Conservation (phyloP, 768 basidiomycete genomes). For the Mycena metata region DNA sequence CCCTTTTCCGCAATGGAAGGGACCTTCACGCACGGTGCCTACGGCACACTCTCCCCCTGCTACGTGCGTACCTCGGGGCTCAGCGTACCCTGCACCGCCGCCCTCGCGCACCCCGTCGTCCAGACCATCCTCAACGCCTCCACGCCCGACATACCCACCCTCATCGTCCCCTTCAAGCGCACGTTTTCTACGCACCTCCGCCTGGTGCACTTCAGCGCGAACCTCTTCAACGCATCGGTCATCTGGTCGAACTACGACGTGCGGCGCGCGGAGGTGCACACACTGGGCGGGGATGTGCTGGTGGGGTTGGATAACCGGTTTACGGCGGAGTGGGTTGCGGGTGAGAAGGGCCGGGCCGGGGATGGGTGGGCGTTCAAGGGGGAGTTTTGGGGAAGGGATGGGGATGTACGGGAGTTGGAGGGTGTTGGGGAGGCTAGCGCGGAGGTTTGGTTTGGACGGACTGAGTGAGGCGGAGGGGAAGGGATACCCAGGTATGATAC, state of each 20-base stretch:
- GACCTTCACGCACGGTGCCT: conserved; percentile 51
- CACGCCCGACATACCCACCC: conserved; percentile 42
- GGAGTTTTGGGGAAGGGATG: conserved; percentile 57
- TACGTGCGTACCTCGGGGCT: conserved; percentile 38
- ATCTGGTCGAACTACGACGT: conserved; percentile 54
- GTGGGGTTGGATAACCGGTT: conserved; percentile 52
- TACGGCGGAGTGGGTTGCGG: conserved; percentile 55
- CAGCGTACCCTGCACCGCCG: conserved; percentile 36
- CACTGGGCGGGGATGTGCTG: conserved; percentile 48
- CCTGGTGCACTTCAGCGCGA: conserved; percentile 53
- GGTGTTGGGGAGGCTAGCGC: conserved; percentile 51
- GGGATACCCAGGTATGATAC: too few species aligned
- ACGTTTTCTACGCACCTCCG: conserved; percentile 54
- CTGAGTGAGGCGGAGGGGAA: neutral
- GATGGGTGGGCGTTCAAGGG: conserved; percentile 56
- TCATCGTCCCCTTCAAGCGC: conserved; percentile 51
- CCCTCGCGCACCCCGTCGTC: conserved; percentile 44
- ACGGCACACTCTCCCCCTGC: conserved; percentile 53
- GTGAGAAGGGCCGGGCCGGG: conserved; percentile 20
- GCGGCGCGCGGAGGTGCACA: conserved; percentile 44
- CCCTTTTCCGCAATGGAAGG: conserved; percentile 44
- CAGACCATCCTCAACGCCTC: conserved; percentile 46
- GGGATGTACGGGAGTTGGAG: conserved; percentile 48
- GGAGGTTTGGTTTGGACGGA: conserved; percentile 54
- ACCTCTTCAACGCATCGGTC: conserved; percentile 55